Base-by-base conservation (phyloP, 148 eudicot species). In the Rheum nobile region DNA sequence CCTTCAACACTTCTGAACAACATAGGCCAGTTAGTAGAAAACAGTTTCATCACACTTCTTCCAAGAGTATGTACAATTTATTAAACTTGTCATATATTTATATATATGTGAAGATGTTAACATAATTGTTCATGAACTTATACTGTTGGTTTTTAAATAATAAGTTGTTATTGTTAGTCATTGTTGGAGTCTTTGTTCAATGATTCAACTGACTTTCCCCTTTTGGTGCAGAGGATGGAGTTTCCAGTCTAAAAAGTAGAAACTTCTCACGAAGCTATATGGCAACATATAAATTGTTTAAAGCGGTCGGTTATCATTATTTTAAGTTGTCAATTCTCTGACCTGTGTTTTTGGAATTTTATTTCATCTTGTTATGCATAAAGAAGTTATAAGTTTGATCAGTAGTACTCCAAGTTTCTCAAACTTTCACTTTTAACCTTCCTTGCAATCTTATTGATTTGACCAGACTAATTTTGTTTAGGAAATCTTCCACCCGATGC, bases 1-100 rank as follows among this genome's bases (percentile, higher is more conserved):
- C 75, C 74, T 84, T 79, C 89, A 90, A 90, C 84, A 71, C 73
- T 79, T 80, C 88, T 32, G 70, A 65, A 34, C 16, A 65, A 17
- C 39, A 32, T 14, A 65, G 22, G 8, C 8, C 70, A 65, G 39
- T 65, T 65, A 41, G 39, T 21, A 14, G 39, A 31, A 65, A 65
- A 10, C 70, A 1, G 70, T 32, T 65, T 65, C 41, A 17, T 39
- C 22, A 16, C 21, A 65, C 9, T 13, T 65, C 39, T 65, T 65
- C 9, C 21, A 65, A 65, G 5, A 65, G 70, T 65, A 65, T 65
- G 70, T 65, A 39, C 70, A 31, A 65, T 65, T 65, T n/a, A n/a
- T n/a, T n/a, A n/a, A n/a, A n/a, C n/a, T n/a, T n/a, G n/a, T n/a
- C n/a, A n/a, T n/a, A n/a, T n/a, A n/a, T n/a, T n/a, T n/a, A n/a